Percentiles rank a stretch among this genome's conserved stretches.
phyloP scores from a whole-genome alignment of 257 asterid species.

The Nemophila menziesii region DNA sequence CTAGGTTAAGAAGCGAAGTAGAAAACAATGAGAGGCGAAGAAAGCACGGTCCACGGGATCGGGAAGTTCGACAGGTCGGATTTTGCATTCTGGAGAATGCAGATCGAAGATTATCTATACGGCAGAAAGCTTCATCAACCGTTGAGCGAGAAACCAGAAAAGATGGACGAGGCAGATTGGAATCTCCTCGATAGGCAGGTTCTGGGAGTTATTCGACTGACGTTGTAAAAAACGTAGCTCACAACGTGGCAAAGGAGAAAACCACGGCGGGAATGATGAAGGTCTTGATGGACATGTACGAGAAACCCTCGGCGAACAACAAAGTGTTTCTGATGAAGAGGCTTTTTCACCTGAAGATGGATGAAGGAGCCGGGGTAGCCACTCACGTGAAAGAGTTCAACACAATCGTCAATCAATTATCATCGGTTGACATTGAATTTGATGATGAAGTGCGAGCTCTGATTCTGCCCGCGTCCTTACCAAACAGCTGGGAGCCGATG shows the following conservation, averaged over 20 bases:
- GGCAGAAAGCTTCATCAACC: not conserved
- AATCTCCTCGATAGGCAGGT: not conserved
- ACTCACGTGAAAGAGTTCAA: not conserved
- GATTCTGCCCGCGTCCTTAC: not conserved
- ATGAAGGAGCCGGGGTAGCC: not conserved
- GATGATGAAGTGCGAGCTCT: not conserved
- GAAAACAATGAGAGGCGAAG: too few relatives aligned
- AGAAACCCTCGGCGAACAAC: not conserved
- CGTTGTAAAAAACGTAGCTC: not conserved
- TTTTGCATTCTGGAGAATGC: slow-evolving; percentile 5
- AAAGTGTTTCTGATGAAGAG: not conserved
- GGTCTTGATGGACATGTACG: not conserved
- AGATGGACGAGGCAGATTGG: not conserved
- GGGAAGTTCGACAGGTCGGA: slow-evolving; percentile 2
- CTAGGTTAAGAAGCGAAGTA: too few relatives aligned
- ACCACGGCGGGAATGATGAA: not conserved
- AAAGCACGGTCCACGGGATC: too few relatives aligned
- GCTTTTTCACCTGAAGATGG: not conserved
- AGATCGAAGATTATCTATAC: slow-evolving; percentile 5
- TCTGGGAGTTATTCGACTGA: not conserved
- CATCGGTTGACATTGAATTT: not conserved
- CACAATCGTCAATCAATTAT: slow-evolving; percentile 1
- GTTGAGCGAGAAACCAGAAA: not conserved
- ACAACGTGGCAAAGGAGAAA: not conserved
- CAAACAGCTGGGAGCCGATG: slow-evolving; percentile 4